Base-by-base conservation (phyloP, 1,284 basidiomycete genomes). In the Neotropicomus parvogracilis region DNA sequence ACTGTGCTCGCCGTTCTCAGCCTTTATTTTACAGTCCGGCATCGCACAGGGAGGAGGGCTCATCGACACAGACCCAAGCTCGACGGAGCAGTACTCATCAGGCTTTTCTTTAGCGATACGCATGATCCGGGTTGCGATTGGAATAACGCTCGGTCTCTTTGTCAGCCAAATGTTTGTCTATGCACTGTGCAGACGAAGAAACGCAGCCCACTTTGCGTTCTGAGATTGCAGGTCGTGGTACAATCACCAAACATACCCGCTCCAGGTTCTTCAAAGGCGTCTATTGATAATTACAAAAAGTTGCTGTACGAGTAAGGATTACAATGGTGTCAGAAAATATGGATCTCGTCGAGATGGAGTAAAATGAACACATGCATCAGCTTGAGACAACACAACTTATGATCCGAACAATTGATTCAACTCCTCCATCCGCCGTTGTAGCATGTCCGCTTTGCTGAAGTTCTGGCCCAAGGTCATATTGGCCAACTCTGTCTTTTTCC, bases 401-500 rank as follows among this genome's bases (percentile, higher is more conserved):
- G 59, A 59, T 27, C 70, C 70, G 62, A 91, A 89, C 46, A 91
- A 69, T 63, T 85, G 79, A 53, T 79, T 77, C 54, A 91, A 75
- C 62, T 92, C 89, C 59, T 91, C 89, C 77, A 93, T 75, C 54
- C 90, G 85, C 48, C 89, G 83, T 56, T 87, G 82, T 67, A 89
- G 71, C 59, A 95, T 72, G 60, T 95, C 91, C 34, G 87, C 79
- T 63, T 92, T 91, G 70, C 79, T 89, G 68, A 88, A 80, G 60
- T 79, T 83, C 56, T 88, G 79, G 40, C 87, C 87, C 47, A 95
- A 75, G 0, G 91, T 92, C 79, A 95, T 82, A 58, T 94, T 91
- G 27, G 91, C 94, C 40, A 99, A 74, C 57, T 87, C 89, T 4
- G 87, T 91, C 75, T 99, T 99, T 74, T 95, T 92, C 67, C 79